phyloP scores from a whole-genome alignment of 1,284 basidiomycete genomes.

The Sanghuangporus sanghuang region DNA sequence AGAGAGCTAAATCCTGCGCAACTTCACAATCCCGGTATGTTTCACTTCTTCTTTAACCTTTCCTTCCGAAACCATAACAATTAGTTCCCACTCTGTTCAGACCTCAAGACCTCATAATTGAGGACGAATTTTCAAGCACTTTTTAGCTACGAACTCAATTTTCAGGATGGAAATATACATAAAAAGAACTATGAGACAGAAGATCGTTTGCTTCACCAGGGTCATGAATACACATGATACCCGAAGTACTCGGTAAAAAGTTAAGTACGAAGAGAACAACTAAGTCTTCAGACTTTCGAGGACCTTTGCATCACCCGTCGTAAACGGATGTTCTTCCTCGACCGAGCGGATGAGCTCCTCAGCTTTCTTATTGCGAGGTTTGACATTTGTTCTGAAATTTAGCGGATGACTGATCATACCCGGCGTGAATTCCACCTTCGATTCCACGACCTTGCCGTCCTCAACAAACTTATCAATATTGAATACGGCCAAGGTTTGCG shows the following conservation, averaged over 20 bases:
- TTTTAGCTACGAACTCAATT: too few species aligned
- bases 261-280: not conserved
- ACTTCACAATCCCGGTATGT: slow-evolving; percentile 10
- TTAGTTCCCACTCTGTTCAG: slow-evolving; percentile 60
- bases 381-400: slow-evolving; percentile 5
- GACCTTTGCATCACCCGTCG: slow-evolving; percentile 2
- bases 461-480: slow-evolving; percentile 17
- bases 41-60: slow-evolving; percentile 39
- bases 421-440: slow-evolving; percentile 15
- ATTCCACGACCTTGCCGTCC: slow-evolving; percentile 18
- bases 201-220: not conserved
- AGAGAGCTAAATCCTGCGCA: not conserved
- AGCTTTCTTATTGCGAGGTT: slow-evolving; percentile 10
- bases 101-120: slow-evolving; percentile 29
- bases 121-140: too few species aligned
- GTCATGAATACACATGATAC: not conserved
- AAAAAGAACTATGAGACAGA: too few species aligned
- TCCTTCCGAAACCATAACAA: slow-evolving; percentile 53
- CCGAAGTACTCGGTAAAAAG: not conserved
- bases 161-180: too few species aligned
- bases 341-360: slow-evolving; percentile 13
- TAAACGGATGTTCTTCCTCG: slow-evolving; percentile 16
- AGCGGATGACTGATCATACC: slow-evolving; percentile 19
- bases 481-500: slow-evolving; percentile 20
- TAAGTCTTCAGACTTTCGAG: not conserved